Percentiles rank a stretch among this genome's conserved stretches.
Conservation (phyloP, 257 asterid genomes). For the Forsythia suspensa region DNA sequence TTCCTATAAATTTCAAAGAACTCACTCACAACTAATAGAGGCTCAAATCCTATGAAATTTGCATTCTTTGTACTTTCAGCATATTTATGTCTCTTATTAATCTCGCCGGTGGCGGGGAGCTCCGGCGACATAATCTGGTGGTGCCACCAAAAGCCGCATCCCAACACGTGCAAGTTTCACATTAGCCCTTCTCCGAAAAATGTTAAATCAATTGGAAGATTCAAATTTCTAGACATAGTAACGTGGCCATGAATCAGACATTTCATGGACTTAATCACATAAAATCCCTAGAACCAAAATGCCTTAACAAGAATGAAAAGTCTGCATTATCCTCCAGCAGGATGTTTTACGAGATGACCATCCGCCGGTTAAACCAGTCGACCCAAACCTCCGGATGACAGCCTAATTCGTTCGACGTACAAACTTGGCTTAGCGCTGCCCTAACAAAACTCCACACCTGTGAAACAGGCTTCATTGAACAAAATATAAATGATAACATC, state of each 20-base stretch:
- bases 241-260: neutral
- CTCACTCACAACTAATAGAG: no score
- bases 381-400: neutral
- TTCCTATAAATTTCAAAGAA: no score
- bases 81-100: neutral
- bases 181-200: slow-evolving; percentile 5
- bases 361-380: slow-evolving; percentile 7
- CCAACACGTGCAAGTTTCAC: slow-evolving; percentile 59
- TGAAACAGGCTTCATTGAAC: neutral
- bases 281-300: neutral
- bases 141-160: slow-evolving; percentile 76
- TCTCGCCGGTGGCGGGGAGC: slow-evolving; percentile 21
- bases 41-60: slow-evolving; percentile 8
- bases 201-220: neutral
- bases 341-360: slow-evolving; percentile 13
- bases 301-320: slow-evolving; percentile 4
- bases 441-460: slow-evolving; percentile 13
- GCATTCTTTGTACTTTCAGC: slow-evolving; percentile 14
- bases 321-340: neutral
- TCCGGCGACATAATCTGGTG: no score
- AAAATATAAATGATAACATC: neutral
- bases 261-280: neutral
- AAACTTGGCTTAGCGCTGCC: slow-evolving; percentile 27
- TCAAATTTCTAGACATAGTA: neutral
- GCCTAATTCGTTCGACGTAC: neutral